Evolutionary conservation across 768 basidiomycete species (phyloP).

Genomic region (Myochromella boudieri): DNA sequence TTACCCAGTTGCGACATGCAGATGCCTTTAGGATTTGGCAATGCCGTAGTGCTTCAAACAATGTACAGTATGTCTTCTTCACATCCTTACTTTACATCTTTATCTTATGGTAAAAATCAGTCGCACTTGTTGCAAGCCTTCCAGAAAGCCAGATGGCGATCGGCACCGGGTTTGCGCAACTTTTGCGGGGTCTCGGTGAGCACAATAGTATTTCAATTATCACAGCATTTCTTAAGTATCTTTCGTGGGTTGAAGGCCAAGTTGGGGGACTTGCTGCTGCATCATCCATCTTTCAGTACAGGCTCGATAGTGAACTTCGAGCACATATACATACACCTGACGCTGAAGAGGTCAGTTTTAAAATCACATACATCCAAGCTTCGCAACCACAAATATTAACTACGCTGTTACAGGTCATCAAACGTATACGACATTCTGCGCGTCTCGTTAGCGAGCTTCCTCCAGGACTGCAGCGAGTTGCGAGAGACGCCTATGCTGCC

Average conservation of each 20-base stretch:
- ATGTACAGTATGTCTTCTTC: constrained; percentile 53
- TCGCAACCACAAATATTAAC: neutral
- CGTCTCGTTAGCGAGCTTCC: constrained; percentile 52
- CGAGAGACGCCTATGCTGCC: constrained; percentile 59
- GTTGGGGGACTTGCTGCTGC: constrained; percentile 69
- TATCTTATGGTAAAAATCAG: constrained; percentile 40
- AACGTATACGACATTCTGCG: constrained; percentile 59
- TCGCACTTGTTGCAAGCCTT: constrained; percentile 52
- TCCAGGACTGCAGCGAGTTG: constrained; percentile 47
- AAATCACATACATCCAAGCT: no score
- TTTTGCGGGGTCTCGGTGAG: constrained; percentile 71
- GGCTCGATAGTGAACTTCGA: constrained; percentile 52
- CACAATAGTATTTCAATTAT: constrained; percentile 15
- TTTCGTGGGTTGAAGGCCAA: constrained; percentile 46
- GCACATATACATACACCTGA: constrained; percentile 51
- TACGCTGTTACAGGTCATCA: constrained; percentile 45
- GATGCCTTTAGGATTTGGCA: constrained; percentile 75
- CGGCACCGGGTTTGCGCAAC: constrained; percentile 66
- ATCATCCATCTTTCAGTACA: constrained; percentile 66
- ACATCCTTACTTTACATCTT: neutral
- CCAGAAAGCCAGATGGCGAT: constrained; percentile 62
- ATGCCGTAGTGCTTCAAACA: constrained; percentile 69
- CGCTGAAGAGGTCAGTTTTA: constrained; percentile 50
- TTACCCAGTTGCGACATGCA: constrained; percentile 24
- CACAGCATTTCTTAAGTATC: constrained; percentile 3